Evolutionary conservation across 2,329 filamentous ascomycete species (phyloP).

Genomic region (Trichoderma gracile): DNA sequence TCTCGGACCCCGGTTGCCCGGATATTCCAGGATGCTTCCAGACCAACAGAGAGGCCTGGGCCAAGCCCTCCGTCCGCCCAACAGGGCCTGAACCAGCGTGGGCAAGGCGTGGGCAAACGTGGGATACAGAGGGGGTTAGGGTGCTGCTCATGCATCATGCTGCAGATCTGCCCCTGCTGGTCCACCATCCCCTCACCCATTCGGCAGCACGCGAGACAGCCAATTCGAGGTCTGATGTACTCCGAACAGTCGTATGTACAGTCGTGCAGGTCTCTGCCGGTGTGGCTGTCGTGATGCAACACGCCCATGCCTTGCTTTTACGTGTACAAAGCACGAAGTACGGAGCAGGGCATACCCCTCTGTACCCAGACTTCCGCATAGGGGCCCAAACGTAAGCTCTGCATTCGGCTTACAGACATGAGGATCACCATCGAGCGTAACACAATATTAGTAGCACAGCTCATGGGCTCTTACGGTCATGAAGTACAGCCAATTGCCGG

Average conservation of each 20-base stretch:
- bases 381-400: too few relatives aligned
- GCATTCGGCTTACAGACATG: too few relatives aligned
- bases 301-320: neutral
- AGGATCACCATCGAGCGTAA: too few relatives aligned
- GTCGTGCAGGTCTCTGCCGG: neutral
- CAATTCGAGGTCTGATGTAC: too few relatives aligned
- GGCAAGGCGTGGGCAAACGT: constrained; percentile 21
- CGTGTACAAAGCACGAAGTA: neutral
- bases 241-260: neutral
- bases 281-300: neutral
- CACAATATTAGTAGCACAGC: too few relatives aligned
- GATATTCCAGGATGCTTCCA: constrained; percentile 23
- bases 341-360: too few relatives aligned
- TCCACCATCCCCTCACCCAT: neutral
- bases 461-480: too few relatives aligned
- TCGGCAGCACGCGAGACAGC: constrained; percentile 19
- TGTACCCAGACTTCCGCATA: too few relatives aligned
- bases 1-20: constrained; percentile 20
- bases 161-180: constrained; percentile 26
- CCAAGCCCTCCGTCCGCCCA: constrained; percentile 22
- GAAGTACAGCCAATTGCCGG: too few relatives aligned
- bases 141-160: constrained; percentile 24
- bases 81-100: constrained; percentile 16
- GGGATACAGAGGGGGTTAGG: constrained; percentile 23
- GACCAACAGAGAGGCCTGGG: constrained; percentile 20